phyloP scores from a whole-genome alignment of 2,329 filamentous ascomycete genomes.

The Beauveria medogensis region DNA sequence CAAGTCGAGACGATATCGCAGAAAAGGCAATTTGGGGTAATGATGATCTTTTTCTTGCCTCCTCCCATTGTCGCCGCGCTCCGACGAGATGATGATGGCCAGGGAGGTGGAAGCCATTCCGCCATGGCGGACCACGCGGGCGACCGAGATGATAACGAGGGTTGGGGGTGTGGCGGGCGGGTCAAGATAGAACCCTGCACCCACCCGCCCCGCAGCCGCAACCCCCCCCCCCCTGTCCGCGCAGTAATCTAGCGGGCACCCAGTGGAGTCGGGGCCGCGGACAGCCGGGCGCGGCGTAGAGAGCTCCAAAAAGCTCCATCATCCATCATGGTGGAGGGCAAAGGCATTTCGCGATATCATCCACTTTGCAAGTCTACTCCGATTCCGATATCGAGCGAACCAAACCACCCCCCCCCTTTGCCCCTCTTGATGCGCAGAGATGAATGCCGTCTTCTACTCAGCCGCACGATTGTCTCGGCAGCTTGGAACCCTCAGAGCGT shows the following conservation, averaged over 20 bases:
- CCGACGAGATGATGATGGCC: background rate
- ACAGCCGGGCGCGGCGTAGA: background rate
- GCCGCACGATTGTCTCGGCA: background rate
- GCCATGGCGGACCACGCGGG: constrained; percentile 1
- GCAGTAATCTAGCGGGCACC: background rate
- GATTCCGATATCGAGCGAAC: background rate
- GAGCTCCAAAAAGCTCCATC: background rate
- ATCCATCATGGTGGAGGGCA: background rate
- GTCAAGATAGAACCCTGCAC: background rate
- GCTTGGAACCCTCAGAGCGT: background rate
- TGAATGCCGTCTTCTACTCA: background rate
- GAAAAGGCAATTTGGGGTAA: too few relatives aligned
- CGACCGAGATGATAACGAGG: background rate
- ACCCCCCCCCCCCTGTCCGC: background rate
- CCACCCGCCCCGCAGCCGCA: too few relatives aligned
- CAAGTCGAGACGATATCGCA: too few relatives aligned
- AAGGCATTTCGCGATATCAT: too few relatives aligned
- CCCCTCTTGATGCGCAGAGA: background rate
- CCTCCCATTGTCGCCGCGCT: background rate
- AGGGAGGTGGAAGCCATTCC: background rate
- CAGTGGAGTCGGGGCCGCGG: constrained; percentile 5
- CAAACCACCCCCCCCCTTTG: too few relatives aligned
- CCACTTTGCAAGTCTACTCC: background rate
- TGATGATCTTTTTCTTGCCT: too few relatives aligned
- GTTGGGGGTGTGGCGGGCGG: background rate